phyloP scores from a whole-genome alignment of 2,329 filamentous ascomycete genomes.

The Claviceps sorghi region DNA sequence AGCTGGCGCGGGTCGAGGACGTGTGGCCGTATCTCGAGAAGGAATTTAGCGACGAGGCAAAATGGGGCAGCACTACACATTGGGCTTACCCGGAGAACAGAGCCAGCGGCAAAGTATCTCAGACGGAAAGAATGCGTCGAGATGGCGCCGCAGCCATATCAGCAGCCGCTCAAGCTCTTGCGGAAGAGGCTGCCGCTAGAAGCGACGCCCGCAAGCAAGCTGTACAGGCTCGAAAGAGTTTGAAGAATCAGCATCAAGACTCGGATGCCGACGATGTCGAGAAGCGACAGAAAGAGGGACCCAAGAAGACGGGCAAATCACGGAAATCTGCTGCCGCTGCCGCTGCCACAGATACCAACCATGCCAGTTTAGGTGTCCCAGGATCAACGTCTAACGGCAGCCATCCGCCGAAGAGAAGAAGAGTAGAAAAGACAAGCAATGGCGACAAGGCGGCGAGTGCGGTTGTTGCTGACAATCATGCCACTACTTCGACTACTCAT shows the following conservation, averaged over 20 bases:
- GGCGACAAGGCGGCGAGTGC: constrained; percentile 26
- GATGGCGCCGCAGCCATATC: constrained; percentile 68
- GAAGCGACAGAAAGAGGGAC: constrained; percentile 31
- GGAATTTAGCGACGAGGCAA: constrained; percentile 89
- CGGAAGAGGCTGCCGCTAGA: constrained; percentile 69
- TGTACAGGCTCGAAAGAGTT: constrained; percentile 59
- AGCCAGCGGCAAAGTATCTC: constrained; percentile 42
- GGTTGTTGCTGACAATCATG: not conserved
- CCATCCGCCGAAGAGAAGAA: constrained; percentile 59
- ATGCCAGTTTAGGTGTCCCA: constrained; percentile 52
- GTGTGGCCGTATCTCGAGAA: constrained; percentile 74
- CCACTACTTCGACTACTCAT: not conserved
- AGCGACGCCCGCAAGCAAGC: constrained; percentile 78
- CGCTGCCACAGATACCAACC: constrained; percentile 24
- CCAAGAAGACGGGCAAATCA: constrained; percentile 53
- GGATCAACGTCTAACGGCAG: constrained; percentile 38
- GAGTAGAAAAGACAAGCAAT: constrained; percentile 54
- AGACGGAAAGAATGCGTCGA: constrained; percentile 59
- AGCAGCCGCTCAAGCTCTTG: constrained; percentile 60
- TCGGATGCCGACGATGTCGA: constrained; percentile 65
- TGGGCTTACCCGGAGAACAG: constrained; percentile 92
- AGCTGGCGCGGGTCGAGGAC: constrained; percentile 70
- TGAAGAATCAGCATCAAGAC: constrained; percentile 54
- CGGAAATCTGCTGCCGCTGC: constrained; percentile 44
- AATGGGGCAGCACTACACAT: constrained; percentile 79